These are phyloP conservation scores for Brettanomyces anomalus DNA, from an alignment of 805 yeast genomes.

Conservation along the genomic window DNA sequence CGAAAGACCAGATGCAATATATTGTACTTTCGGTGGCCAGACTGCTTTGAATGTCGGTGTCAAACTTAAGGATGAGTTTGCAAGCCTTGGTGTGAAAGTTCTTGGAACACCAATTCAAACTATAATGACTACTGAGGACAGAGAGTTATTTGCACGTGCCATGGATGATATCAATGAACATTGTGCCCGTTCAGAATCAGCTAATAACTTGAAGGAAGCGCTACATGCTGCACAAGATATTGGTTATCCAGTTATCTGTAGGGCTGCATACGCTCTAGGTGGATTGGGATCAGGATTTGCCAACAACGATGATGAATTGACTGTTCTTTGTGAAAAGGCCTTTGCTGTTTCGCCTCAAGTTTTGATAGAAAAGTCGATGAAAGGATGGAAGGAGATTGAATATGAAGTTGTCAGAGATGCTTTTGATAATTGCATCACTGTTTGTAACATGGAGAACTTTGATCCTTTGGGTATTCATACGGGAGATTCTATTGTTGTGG, in stretches of 20 bases:
- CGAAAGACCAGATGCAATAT: slow-evolving; percentile 96
- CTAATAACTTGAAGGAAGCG: slow-evolving; percentile 73
- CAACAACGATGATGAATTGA: slow-evolving; percentile 72
- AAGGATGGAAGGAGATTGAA: slow-evolving; percentile 99
- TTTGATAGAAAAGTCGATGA: slow-evolving; percentile 90
- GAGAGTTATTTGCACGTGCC: slow-evolving; percentile 90
- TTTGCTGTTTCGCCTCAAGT: slow-evolving; percentile 96
- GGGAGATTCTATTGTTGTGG: slow-evolving; percentile 98
- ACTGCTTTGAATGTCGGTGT: slow-evolving; percentile 97
- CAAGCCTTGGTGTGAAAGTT: slow-evolving; percentile 82
- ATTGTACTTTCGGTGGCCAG: slow-evolving; percentile 97
- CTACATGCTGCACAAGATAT: slow-evolving; percentile 73
- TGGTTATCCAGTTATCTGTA: slow-evolving; percentile 91
- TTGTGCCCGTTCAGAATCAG: slow-evolving; percentile 90
- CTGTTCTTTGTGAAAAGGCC: slow-evolving; percentile 79
- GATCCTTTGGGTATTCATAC: slow-evolving; percentile 98
- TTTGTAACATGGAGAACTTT: slow-evolving; percentile 98
- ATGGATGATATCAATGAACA: slow-evolving; percentile 94
- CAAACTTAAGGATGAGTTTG: slow-evolving; percentile 90
- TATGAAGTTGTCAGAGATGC: slow-evolving; percentile 98
- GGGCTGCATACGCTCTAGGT: slow-evolving; percentile 97
- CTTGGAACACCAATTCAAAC: slow-evolving; percentile 96
- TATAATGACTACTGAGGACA: slow-evolving; percentile 93
- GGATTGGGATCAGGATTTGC: slow-evolving; percentile 99
- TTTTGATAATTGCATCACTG: slow-evolving; percentile 95